Percentiles rank a stretch among this genome's conserved stretches.
phyloP scores from a whole-genome alignment of 768 basidiomycete genomes.

The Porpolomopsis calyptriformis region DNA sequence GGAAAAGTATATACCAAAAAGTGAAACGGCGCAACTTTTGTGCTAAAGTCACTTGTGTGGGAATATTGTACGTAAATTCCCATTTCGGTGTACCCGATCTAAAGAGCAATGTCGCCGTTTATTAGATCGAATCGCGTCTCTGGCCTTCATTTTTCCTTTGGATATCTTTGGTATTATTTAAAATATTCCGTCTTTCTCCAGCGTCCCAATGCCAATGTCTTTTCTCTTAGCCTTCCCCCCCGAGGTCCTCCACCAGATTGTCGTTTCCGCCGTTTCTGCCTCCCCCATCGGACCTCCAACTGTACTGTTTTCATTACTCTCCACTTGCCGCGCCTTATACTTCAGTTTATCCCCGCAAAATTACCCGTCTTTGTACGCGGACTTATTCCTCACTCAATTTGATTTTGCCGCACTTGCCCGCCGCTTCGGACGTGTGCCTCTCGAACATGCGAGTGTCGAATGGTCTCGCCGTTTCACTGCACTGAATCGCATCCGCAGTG shows the following conservation, averaged over 20 bases:
- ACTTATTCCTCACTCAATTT: constrained; percentile 38
- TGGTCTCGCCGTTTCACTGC: constrained; percentile 33
- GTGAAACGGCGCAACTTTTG: no score
- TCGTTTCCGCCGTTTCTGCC: constrained; percentile 21
- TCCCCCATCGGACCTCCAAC: constrained; percentile 24
- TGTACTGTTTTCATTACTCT: constrained; percentile 21
- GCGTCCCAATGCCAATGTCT: constrained; percentile 21
- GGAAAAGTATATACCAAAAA: no score
- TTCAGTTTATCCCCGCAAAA: constrained; percentile 17
- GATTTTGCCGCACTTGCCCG: constrained; percentile 33
- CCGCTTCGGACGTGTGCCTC: constrained; percentile 22
- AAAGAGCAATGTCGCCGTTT: no score
- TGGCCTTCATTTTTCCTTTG: no score
- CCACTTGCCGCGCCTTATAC: constrained; percentile 24
- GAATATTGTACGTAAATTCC: no score
- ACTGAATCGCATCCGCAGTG: constrained; percentile 34
- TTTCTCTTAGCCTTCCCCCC: constrained; percentile 23
- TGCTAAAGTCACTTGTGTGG: no score
- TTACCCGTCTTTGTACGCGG: constrained; percentile 21
- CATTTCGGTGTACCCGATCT: no score
- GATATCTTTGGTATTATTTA: not conserved
- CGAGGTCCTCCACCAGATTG: constrained; percentile 26
- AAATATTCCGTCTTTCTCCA: constrained; percentile 10
- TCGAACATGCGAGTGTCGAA: constrained; percentile 31
- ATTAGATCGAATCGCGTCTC: no score